Evolutionary conservation across 2,329 filamentous ascomycete genomes (phyloP).

Genomic region (Cladophialophora chaetospira): DNA sequence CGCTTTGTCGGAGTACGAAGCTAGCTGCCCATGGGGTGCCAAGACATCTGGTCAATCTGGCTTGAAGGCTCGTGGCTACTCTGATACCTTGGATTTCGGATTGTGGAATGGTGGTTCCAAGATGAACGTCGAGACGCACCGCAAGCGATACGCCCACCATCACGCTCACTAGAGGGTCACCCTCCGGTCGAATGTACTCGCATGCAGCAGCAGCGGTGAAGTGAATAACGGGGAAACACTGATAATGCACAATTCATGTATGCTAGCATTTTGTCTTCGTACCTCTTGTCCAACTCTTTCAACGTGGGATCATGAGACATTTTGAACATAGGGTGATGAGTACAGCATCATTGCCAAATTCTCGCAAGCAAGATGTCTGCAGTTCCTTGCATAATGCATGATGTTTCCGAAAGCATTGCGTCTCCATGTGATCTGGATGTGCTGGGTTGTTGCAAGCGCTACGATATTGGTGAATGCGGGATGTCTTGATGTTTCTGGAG

Average conservation of each 20-base stretch:
- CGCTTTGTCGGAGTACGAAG: slow-evolving; percentile 14
- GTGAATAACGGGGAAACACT: slow-evolving; percentile 18
- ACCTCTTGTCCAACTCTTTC: slow-evolving; percentile 4
- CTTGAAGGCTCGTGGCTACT: slow-evolving; percentile 19
- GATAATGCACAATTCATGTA: slow-evolving; percentile 19
- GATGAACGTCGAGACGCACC: slow-evolving; percentile 19
- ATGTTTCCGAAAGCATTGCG: background rate
- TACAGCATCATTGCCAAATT: slow-evolving; percentile 6
- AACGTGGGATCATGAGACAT: slow-evolving; percentile 2
- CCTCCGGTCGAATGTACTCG: background rate
- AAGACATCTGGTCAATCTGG: slow-evolving; percentile 22
- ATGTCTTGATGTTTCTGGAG: no score
- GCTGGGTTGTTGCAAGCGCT: background rate
- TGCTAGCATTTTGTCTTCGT: slow-evolving; percentile 16
- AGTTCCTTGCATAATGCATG: slow-evolving; percentile 2
- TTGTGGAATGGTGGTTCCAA: slow-evolving; percentile 9
- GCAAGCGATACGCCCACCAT: slow-evolving; percentile 18
- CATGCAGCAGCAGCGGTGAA: slow-evolving; percentile 17
- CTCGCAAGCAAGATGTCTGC: slow-evolving; percentile 4
- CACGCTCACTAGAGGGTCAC: slow-evolving; percentile 15
- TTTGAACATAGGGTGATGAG: slow-evolving; percentile 4
- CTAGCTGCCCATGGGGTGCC: slow-evolving; percentile 12
- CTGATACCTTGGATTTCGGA: slow-evolving; percentile 14
- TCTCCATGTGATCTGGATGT: background rate
- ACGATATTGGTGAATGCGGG: no score